Evolutionary conservation across 2,329 filamentous ascomycete species (phyloP).

Genomic region (Grosmannia penicillata): DNA sequence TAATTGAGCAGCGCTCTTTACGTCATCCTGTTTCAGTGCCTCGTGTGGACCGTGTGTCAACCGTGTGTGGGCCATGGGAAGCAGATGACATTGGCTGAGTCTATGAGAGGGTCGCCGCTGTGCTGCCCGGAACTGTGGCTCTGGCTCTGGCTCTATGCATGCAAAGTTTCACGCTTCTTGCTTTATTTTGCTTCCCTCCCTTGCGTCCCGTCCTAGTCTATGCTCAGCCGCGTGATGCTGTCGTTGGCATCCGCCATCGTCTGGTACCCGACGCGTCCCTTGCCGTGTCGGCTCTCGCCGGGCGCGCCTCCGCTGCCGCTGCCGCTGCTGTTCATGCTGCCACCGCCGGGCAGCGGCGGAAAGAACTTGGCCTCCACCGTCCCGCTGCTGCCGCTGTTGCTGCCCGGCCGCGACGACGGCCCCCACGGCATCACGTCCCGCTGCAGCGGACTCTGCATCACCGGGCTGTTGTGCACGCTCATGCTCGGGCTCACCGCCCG

Average conservation of each 20-base stretch:
- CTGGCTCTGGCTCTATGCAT: too few relatives aligned
- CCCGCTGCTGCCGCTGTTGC: conserved; percentile 19
- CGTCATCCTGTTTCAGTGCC: too few relatives aligned
- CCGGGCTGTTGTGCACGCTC: conserved; percentile 78
- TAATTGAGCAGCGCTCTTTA: too few relatives aligned
- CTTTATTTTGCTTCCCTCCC: background rate
- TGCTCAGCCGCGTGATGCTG: conserved; percentile 92
- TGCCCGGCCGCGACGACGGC: conserved; percentile 40
- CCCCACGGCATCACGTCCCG: conserved; percentile 58
- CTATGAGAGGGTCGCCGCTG: too few relatives aligned
- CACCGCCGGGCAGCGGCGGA: conserved; percentile 1
- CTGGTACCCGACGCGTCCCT: conserved; percentile 62
- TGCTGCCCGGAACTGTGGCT: too few relatives aligned
- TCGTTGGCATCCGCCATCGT: conserved; percentile 95
- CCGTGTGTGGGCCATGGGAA: too few relatives aligned
- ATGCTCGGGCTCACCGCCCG: conserved; percentile 83
- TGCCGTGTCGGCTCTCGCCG: conserved; percentile 21
- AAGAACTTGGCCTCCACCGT: conserved; percentile 13
- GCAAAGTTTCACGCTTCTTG: too few relatives aligned
- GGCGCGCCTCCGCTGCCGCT: conserved; percentile 21
- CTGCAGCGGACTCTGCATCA: conserved; percentile 72
- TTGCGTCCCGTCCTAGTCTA: conserved; percentile 47
- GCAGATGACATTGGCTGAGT: too few relatives aligned
- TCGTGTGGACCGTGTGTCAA: too few relatives aligned
- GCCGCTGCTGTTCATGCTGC: conserved; percentile 23